Base-by-base conservation (phyloP, 805 yeast genomes). In the Pichia occidentalis region DNA sequence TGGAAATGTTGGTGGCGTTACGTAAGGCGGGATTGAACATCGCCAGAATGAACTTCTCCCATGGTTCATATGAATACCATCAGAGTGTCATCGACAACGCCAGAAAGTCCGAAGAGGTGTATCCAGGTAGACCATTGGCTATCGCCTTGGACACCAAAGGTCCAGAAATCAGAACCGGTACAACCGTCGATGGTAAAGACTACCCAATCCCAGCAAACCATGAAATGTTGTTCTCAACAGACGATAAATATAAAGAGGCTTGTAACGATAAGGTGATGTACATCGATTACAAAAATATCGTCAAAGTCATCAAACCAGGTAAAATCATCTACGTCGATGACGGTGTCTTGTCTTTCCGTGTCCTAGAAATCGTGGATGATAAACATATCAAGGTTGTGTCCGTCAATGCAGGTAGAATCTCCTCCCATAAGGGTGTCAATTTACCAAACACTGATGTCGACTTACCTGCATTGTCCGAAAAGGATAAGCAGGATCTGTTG, bases 111-210 rank as follows among this genome's bases (percentile, higher is more conserved):
- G 96, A 85, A 68, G 80, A 79, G 65, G 64, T 82, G 40, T 87
- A 81, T 67, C 77, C 84, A 51, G 97, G 97, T 60, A 85, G 97
- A 71, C 98, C 97, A 39, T 75, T 92, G 58, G 97, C 96, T 46
- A 88, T 92, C 67, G 98, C 98, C 50, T 79, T 92, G 56, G 98
- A 92, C 67, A 92, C 97, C 65, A 92, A 92, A 77, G 98, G 98
- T 54, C 98, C 98, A 48, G 98, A 92, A 72, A 92, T 92, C 71
- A 85, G 98, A 78, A 90, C 98, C 43, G 98, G 98, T 67, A 79
- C 87, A 65, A 92, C 98, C 54, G 63, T 67, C 48, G 85, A 74
- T 57, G 84, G 76, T 43, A 65, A 67, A 45, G 98, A 92, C 62
- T 86, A 67, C 68, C 82, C 95, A 58, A 83, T 92, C 57, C 66